phyloP scores from a whole-genome alignment of 352 stramenopile species.

The Stramenopiles sp. region DNA sequence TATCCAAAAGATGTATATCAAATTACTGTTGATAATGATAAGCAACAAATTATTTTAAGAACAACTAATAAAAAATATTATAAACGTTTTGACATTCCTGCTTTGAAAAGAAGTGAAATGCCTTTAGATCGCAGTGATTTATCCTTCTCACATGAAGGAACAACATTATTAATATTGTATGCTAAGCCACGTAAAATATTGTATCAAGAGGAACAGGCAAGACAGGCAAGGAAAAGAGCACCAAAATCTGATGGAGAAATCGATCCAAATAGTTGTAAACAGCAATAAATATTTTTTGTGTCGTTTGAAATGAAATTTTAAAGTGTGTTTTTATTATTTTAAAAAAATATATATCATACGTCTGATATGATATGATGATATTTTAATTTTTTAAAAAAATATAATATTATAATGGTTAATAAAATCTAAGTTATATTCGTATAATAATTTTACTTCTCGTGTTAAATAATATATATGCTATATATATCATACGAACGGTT shows the following conservation, averaged over 20 bases:
- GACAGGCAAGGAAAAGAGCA: not conserved
- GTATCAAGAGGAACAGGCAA: not conserved
- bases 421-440: too few relatives aligned
- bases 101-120: conserved; percentile 4
- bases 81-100: conserved; percentile 16
- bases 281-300: too few relatives aligned
- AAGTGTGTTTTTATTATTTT: too few relatives aligned
- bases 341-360: too few relatives aligned
- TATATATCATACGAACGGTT: too few relatives aligned
- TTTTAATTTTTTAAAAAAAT: too few relatives aligned
- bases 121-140: not conserved
- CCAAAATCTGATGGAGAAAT: not conserved
- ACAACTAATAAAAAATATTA: conserved; percentile 19
- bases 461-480: too few relatives aligned
- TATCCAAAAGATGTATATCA: conserved; percentile 16
- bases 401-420: too few relatives aligned
- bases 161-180: not conserved
- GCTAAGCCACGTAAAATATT: not conserved
- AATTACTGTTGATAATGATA: conserved; percentile 11
- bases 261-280: not conserved
- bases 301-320: too few relatives aligned
- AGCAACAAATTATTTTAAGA: conserved; percentile 13
- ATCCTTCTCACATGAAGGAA: conserved; percentile 8
- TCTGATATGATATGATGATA: too few relatives aligned
- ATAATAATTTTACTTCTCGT: too few relatives aligned